A percentile compares a stretch with the other conserved stretches of the same genome.
Evolutionary conservation across 1,284 basidiomycete genomes (phyloP).

Genomic region (Microstroma glucosiphilum): DNA sequence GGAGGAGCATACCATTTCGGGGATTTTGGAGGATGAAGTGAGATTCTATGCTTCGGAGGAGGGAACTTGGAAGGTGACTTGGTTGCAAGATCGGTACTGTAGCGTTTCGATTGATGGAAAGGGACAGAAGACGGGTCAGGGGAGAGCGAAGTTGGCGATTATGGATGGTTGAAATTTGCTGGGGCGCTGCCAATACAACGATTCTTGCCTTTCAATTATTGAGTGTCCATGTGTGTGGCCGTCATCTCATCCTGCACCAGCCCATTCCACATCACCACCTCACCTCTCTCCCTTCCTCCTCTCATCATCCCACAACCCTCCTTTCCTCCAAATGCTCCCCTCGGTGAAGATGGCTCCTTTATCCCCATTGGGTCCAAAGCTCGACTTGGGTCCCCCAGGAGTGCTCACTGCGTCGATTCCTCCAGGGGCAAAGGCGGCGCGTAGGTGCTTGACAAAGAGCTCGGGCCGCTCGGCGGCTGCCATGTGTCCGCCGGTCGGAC

Average conservation of each 20-base stretch:
- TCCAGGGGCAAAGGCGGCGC: not conserved
- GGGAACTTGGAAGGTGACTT: constrained; percentile 82
- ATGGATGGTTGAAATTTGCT: not conserved
- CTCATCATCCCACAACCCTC: constrained; percentile 5
- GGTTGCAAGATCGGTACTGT: constrained; percentile 74
- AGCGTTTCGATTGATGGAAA: constrained; percentile 20
- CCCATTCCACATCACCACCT: not conserved
- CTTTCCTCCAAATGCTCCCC: not conserved
- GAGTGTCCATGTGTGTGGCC: too few species aligned
- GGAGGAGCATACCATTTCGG: constrained; percentile 56
- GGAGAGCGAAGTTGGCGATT: not conserved
- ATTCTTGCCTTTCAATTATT: too few species aligned
- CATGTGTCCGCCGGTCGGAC: not conserved
- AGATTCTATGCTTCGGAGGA: constrained; percentile 81
- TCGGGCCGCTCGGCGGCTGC: not conserved
- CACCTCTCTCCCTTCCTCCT: not conserved
- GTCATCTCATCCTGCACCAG: too few species aligned
- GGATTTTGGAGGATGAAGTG: constrained; percentile 69
- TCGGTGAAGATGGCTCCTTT: not conserved
- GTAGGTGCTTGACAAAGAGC: not conserved
- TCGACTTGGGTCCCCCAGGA: not conserved
- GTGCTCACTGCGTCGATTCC: not conserved
- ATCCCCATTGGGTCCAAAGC: not conserved
- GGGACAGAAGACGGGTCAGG: not conserved
- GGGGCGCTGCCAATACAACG: not conserved